Base-by-base conservation (phyloP, 208 protist genomes). In the Trypanosoma mega region DNA sequence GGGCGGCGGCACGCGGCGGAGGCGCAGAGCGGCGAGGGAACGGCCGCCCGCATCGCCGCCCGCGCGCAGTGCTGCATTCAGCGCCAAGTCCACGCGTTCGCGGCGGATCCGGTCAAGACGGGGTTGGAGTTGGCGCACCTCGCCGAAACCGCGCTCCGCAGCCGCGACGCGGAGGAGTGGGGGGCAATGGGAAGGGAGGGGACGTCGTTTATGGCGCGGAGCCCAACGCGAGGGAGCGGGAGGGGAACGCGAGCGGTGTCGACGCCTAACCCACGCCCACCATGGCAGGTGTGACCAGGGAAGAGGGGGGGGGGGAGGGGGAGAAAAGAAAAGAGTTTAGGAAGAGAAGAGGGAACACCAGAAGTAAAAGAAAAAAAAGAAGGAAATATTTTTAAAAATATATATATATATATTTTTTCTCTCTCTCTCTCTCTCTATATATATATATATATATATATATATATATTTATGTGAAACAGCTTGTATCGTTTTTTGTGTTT, bases 101-200 rank as follows among this genome's bases (percentile, higher is more conserved):
- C 49, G 9, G 56, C 36, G 45, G 66, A 66, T 29, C 60, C 72
- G 9, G 45, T 68, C 21, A 78, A 76, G 27, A 76, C 72, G n/a
- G 50, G 59, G 8, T 47, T 78, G 16, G 66, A 78, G 20, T 30
- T 72, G n/a, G 36, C 52, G 21, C 46, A 62, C 30, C 41, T 68
- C 12, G 47, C 61, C 7, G 18, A 48, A 26, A 21, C 26, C 12
- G 58, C 58, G 1, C 21, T 63, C 18, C 34, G 33, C 1, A 47
- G 46, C 34, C 34, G 6, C 34, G 34, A 39, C 34, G 34, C 8
- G 8, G 34, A 37, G 21, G 39, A 49, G 14, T 62, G 56, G 56
- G 45, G 43, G 23, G 56, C 56, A 20, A 31, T 20, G 18, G 56
- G 56, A 27, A 48, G 56, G 30, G n/a, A 52, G 30, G 56, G 56